Evolutionary conservation across 768 basidiomycete species (phyloP).

Genomic region (Cytidiella melzeri): DNA sequence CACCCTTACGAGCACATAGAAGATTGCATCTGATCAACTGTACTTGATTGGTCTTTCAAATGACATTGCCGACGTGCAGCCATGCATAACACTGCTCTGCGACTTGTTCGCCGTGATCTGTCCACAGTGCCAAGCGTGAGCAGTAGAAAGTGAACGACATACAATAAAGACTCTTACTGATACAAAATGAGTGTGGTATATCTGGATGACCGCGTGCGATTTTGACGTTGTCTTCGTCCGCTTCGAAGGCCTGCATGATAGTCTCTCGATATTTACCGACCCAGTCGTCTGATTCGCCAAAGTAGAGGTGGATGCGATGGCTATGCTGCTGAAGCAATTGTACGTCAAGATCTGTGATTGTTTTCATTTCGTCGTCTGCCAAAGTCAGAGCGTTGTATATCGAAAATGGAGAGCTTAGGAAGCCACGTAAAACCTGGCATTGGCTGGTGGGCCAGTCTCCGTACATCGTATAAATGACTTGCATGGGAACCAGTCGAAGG

Average conservation of each 20-base stretch:
- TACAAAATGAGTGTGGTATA: conserved; percentile 70
- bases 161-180: conserved; percentile 44
- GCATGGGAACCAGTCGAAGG: conserved; percentile 33
- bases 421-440: conserved; percentile 37
- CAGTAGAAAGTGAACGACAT: conserved; percentile 3
- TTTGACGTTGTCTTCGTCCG: conserved; percentile 25
- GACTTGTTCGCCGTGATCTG: conserved; percentile 49
- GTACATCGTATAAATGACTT: conserved; percentile 38
- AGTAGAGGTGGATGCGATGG: conserved; percentile 45
- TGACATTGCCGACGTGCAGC: conserved; percentile 24
- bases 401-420: conserved; percentile 45
- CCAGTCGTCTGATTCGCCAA: conserved; percentile 62
- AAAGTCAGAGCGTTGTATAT: conserved; percentile 52
- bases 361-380: conserved; percentile 65
- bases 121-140: not conserved
- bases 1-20: not conserved
- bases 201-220: conserved; percentile 40
- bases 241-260: conserved; percentile 37
- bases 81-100: conserved; percentile 44
- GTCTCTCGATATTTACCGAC: conserved; percentile 49
- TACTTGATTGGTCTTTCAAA: too few species aligned
- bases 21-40: too few species aligned
- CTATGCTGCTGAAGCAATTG: conserved; percentile 33
- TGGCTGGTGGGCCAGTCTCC: conserved; percentile 45
- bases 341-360: conserved; percentile 47